A percentile compares a stretch with the other conserved stretches of the same genome.
Conservation (phyloP, 2,329 filamentous ascomycete genomes). For the Akanthomyces muscarius region DNA sequence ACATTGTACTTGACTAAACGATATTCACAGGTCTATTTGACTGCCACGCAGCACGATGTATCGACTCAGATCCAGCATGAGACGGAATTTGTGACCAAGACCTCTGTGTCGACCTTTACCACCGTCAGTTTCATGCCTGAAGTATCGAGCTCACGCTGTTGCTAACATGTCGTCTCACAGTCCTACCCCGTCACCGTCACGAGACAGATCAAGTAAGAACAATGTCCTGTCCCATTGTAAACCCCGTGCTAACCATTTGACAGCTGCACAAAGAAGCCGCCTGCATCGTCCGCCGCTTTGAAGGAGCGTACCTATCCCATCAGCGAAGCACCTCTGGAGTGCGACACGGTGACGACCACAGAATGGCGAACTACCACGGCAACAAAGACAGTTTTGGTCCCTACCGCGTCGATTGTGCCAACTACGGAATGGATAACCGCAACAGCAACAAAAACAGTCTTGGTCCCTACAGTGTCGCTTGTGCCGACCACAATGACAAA, state of each 20-base stretch:
- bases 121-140: background rate
- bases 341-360: conserved; percentile 18
- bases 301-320: background rate
- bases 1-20: background rate
- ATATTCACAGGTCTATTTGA: background rate
- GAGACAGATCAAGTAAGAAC: conserved; percentile 17
- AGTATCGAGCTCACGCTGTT: background rate
- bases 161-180: conserved; percentile 1
- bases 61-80: conserved; percentile 1
- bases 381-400: conserved; percentile 16
- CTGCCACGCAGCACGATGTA: conserved; percentile 4
- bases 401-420: background rate
- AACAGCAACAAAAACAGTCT: conserved; percentile 15
- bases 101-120: background rate
- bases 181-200: conserved; percentile 19
- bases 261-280: conserved; percentile 12
- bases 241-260: background rate
- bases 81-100: conserved; percentile 7
- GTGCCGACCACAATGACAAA: background rate
- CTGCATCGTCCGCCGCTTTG: background rate
- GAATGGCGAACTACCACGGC: conserved; percentile 14
- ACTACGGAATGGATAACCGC: conserved; percentile 15
- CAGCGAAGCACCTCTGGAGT: background rate
- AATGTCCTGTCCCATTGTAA: background rate
- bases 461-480: background rate